phyloP scores from a whole-genome alignment of 1,284 basidiomycete species.

The Marasmius fiardii region DNA sequence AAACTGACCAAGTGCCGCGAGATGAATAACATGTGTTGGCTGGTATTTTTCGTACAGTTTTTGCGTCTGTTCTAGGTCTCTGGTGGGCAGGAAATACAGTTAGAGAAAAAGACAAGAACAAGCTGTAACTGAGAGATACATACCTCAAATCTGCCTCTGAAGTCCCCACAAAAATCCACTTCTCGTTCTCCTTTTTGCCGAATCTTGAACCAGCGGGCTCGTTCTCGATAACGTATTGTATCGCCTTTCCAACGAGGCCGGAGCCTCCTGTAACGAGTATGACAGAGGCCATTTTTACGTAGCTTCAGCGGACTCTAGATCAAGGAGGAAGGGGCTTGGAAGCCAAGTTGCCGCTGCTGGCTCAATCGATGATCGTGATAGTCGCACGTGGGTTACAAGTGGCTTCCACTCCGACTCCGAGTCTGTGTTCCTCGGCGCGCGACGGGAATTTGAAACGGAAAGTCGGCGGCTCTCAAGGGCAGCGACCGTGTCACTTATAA shows the following conservation, averaged over 20 bases:
- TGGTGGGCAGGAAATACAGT: conserved; percentile 22
- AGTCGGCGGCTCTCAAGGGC: too few species aligned
- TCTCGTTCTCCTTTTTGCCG: conserved; percentile 71
- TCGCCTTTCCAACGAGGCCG: conserved; percentile 83
- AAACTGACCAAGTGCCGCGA: conserved; percentile 75
- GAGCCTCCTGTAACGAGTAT: conserved; percentile 83
- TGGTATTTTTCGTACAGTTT: conserved; percentile 82
- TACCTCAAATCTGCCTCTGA: conserved; percentile 78
- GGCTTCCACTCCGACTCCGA: too few species aligned
- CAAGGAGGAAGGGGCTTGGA: background rate
- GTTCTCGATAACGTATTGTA: conserved; percentile 73
- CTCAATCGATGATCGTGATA: background rate
- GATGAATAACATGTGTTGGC: conserved; percentile 90
- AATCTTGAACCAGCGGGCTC: conserved; percentile 77
- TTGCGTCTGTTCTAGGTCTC: conserved; percentile 61
- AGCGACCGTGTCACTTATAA: background rate
- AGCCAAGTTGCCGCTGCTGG: background rate
- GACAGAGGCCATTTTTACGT: conserved; percentile 50
- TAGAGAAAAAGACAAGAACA: background rate
- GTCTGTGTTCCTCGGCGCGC: too few species aligned
- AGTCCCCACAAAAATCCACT: conserved; percentile 80
- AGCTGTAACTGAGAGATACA: conserved; percentile 13
- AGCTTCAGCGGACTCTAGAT: too few species aligned
- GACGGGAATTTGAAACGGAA: too few species aligned
- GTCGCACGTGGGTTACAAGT: conserved; percentile 6